Evolutionary conservation across 176 grass and related monocot genomes (phyloP).

Genomic region (Poa annua): DNA sequence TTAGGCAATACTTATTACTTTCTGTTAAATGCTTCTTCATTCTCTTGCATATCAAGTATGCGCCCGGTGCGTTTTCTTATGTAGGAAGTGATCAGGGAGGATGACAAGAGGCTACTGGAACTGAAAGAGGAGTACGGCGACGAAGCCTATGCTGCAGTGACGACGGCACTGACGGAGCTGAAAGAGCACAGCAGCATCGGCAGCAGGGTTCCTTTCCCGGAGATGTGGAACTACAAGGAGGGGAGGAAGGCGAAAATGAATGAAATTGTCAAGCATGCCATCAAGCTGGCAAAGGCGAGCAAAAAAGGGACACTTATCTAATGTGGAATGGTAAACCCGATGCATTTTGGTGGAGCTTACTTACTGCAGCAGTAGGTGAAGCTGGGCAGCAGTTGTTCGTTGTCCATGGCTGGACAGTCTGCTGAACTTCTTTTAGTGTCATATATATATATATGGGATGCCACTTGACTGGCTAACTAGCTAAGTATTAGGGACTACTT

Average conservation of each 20-base stretch:
- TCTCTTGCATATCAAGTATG: slow-evolving; percentile 16
- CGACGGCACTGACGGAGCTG: slow-evolving; percentile 54
- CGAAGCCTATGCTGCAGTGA: slow-evolving; percentile 59
- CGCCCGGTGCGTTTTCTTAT: slow-evolving; percentile 9
- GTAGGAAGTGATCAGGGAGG: slow-evolving; percentile 63
- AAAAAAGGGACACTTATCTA: slow-evolving; percentile 25
- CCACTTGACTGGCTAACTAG: not conserved
- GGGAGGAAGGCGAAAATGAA: slow-evolving; percentile 45
- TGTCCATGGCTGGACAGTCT: not conserved
- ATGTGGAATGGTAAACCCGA: not conserved
- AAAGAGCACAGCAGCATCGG: slow-evolving; percentile 29
- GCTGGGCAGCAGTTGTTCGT: not conserved
- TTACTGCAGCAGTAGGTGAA: not conserved
- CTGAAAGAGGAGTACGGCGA: slow-evolving; percentile 52
- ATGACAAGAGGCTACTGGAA: slow-evolving; percentile 53
- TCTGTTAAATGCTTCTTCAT: not conserved
- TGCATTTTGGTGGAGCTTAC: not conserved
- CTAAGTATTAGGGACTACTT: not conserved
- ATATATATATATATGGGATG: not conserved
- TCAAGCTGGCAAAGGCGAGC: slow-evolving; percentile 41
- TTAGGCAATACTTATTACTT: not conserved
- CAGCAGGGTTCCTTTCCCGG: slow-evolving; percentile 40
- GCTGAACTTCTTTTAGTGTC: not conserved
- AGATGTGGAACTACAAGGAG: slow-evolving; percentile 64
- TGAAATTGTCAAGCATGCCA: slow-evolving; percentile 45